phyloP scores from a whole-genome alignment of 2,329 filamentous ascomycete genomes.

The Fusarium sp. region DNA sequence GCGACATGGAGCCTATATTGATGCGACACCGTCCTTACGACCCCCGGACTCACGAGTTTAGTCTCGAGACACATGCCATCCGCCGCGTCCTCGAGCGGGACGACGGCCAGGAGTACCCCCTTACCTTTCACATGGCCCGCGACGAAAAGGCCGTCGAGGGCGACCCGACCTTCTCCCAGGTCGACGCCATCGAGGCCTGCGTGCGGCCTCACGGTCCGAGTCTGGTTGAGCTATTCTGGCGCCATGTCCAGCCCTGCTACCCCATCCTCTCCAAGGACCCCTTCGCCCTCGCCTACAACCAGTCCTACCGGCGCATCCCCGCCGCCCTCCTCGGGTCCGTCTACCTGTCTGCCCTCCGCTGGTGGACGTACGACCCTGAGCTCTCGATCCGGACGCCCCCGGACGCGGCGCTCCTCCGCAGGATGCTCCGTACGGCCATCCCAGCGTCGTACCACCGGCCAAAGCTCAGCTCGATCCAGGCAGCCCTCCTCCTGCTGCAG shows the following conservation, averaged over 20 bases:
- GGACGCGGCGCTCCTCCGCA: conserved; percentile 45
- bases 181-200: conserved; percentile 68
- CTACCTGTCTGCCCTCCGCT: conserved; percentile 69
- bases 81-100: conserved; percentile 69
- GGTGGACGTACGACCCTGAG: conserved; percentile 65
- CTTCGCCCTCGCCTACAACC: conserved; percentile 67
- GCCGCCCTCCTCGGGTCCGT: conserved; percentile 69
- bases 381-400: conserved; percentile 49
- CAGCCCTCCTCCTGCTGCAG: conserved; percentile 49
- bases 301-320: conserved; percentile 67
- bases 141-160: conserved; percentile 51
- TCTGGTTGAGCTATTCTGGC: conserved; percentile 75
- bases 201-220: conserved; percentile 72
- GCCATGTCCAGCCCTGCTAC: conserved; percentile 69
- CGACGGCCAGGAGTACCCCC: conserved; percentile 50
- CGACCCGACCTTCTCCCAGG: conserved; percentile 44
- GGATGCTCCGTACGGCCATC: conserved; percentile 44
- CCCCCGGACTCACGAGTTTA: conserved; percentile 54
- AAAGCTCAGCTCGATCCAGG: conserved; percentile 51
- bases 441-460: conserved; percentile 51
- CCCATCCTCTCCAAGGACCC: conserved; percentile 69
- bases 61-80: conserved; percentile 75
- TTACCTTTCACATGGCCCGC: conserved; percentile 54
- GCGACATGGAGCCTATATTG: conserved; percentile 55
- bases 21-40: conserved; percentile 67